A percentile compares a stretch with the other conserved stretches of the same genome.
These are phyloP conservation scores for Amborella trichopoda DNA, from an alignment of 164 flowering plant genomes.

Conservation along the genomic window DNA sequence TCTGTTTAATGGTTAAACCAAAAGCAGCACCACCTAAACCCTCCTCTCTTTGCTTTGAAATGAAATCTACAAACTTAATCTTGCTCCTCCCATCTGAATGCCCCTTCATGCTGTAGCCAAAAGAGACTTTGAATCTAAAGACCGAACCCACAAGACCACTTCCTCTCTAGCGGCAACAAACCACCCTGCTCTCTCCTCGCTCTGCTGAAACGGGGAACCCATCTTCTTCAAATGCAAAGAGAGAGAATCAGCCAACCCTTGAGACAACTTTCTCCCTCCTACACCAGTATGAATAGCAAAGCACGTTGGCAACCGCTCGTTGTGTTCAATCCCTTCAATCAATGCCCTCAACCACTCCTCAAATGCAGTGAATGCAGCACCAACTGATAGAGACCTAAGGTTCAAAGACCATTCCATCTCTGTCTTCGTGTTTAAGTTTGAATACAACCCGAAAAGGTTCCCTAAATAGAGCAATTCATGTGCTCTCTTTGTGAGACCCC, in stretches of 20 bases:
- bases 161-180: constrained; percentile 64
- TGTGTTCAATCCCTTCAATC: constrained; percentile 29
- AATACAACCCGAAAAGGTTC: constrained; percentile 64
- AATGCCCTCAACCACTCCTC: constrained; percentile 84
- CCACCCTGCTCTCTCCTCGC: constrained; percentile 56
- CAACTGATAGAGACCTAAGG: constrained; percentile 70
- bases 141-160: constrained; percentile 49
- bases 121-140: constrained; percentile 19
- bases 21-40: too few relatives aligned
- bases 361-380: constrained; percentile 89
- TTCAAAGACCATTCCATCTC: constrained; percentile 64
- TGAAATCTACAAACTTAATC: too few relatives aligned
- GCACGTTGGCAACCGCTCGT: constrained; percentile 49
- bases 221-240: constrained; percentile 59
- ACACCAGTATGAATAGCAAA: constrained; percentile 67
- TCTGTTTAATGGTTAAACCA: too few relatives aligned
- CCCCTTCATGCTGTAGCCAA: constrained; percentile 12
- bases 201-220: constrained; percentile 57
- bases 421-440: constrained; percentile 62
- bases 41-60: too few relatives aligned
- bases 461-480: constrained; percentile 80
- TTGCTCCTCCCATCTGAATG: too few relatives aligned
- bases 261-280: constrained; percentile 75
- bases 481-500: constrained; percentile 44
- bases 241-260: constrained; percentile 56